A percentile compares a stretch with the other conserved stretches of the same genome.
Evolutionary conservation across 495 filamentous ascomycete genomes (phyloP).

Genomic region (Penicillium bovifimosum): DNA sequence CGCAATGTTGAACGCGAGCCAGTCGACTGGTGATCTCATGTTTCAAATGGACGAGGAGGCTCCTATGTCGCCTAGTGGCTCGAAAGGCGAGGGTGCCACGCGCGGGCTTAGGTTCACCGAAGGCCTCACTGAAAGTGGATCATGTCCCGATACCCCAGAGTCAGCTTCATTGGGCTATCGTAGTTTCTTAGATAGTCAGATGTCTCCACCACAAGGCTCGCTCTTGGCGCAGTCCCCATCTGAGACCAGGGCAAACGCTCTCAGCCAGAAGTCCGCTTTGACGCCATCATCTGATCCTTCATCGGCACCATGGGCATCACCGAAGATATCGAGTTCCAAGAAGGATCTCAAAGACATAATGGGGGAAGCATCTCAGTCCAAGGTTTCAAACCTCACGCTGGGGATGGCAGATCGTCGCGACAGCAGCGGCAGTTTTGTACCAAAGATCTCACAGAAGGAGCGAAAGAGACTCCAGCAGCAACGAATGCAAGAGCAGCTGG

Average conservation of each 20-base stretch:
- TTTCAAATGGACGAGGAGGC: conserved; percentile 92
- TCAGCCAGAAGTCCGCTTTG: conserved; percentile 19
- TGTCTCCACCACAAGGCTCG: conserved; percentile 26
- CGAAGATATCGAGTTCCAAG: conserved; percentile 54
- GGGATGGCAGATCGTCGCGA: conserved; percentile 51
- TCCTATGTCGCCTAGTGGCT: conserved; percentile 21
- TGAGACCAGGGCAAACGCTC: conserved; percentile 19
- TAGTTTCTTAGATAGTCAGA: conserved; percentile 31
- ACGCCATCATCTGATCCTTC: conserved; percentile 8
- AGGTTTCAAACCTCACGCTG: conserved; percentile 67
- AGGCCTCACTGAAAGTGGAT: conserved; percentile 12
- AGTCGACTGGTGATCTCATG: conserved; percentile 70
- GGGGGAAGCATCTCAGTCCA: conserved; percentile 59
- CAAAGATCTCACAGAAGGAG: conserved; percentile 83
- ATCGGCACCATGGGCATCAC: conserved; percentile 55
- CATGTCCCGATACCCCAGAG: conserved; percentile 28
- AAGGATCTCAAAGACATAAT: conserved; percentile 80
- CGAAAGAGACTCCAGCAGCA: conserved; percentile 76
- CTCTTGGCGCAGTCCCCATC: conserved; percentile 28
- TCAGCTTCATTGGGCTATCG: conserved; percentile 26
- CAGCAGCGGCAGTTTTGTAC: conserved; percentile 27
- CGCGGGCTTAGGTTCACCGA: conserved; percentile 17
- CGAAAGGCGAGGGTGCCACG: conserved; percentile 30
- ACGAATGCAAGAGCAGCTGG: conserved; percentile 50
- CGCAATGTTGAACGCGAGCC: conserved; percentile 58